A percentile compares a stretch with the other conserved stretches of the same genome.
These are phyloP conservation scores for Thielaviopsis ethacetica DNA, from an alignment of 2,329 filamentous ascomycete species.

Conservation along the genomic window DNA sequence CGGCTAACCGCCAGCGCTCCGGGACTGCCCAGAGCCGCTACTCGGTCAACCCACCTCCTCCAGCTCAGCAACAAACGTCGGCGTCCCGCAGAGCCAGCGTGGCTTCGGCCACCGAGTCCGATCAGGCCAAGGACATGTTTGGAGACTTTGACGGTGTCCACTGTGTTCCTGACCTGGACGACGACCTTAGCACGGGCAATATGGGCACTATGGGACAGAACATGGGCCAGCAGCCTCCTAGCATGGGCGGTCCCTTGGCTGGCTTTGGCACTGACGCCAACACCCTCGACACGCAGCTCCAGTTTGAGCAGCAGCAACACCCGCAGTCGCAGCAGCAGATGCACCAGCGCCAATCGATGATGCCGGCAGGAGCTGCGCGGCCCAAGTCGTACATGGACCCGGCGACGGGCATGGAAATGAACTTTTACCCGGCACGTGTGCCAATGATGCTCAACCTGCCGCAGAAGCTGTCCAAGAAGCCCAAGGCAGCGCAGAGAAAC, in stretches of 20 bases:
- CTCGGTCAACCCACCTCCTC: background rate
- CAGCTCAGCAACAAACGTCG: background rate
- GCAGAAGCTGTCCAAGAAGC: constrained; percentile 64
- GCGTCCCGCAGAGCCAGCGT: background rate
- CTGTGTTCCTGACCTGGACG: constrained; percentile 39
- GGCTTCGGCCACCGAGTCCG: constrained; percentile 33
- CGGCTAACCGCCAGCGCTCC: background rate
- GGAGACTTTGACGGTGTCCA: constrained; percentile 71
- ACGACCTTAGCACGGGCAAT: background rate
- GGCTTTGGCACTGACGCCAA: background rate
- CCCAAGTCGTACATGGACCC: constrained; percentile 47
- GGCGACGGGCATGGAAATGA: constrained; percentile 60
- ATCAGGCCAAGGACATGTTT: constrained; percentile 51
- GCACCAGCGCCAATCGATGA: background rate
- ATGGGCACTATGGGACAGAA: background rate
- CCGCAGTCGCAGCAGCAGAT: background rate
- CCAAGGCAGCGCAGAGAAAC: constrained; percentile 46
- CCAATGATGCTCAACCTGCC: constrained; percentile 87
- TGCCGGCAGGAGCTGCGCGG: constrained; percentile 14
- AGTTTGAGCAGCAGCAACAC: background rate
- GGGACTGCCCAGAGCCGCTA: background rate
- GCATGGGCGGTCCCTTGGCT: background rate
- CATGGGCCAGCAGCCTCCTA: background rate
- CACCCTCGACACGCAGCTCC: background rate
- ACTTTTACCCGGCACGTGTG: constrained; percentile 90